Conservation (phyloP, 257 asterid genomes). For the Anisodus acutangulus region DNA sequence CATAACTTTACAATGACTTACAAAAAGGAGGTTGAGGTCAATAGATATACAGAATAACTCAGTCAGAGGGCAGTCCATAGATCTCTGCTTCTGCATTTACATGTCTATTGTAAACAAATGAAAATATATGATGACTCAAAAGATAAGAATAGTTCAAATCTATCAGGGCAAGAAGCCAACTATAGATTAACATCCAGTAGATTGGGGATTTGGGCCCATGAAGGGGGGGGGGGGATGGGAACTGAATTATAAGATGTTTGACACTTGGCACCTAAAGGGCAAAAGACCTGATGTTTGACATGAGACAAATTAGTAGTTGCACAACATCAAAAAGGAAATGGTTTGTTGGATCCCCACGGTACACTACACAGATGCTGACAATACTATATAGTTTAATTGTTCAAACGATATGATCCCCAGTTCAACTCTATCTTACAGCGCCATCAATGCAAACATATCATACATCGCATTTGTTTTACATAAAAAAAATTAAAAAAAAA, state of each 20-base stretch:
- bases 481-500: neutral
- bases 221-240: neutral
- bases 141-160: constrained; percentile 7
- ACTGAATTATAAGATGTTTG: neutral
- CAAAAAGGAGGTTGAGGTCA: neutral
- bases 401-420: neutral
- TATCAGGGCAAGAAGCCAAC: neutral
- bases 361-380: neutral
- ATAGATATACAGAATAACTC: neutral
- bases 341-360: neutral
- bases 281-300: neutral
- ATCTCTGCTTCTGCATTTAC: constrained; percentile 6
- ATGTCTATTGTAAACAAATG: neutral
- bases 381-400: neutral
- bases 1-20: neutral
- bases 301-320: neutral
- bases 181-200: neutral
- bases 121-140: neutral
- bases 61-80: neutral
- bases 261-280: neutral
- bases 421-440: neutral
- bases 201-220: neutral
- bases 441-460: neutral
- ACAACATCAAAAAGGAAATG: constrained; percentile 4
- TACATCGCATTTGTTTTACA: neutral